phyloP scores from a whole-genome alignment of 768 basidiomycete genomes.

The Mrakia frigida region DNA sequence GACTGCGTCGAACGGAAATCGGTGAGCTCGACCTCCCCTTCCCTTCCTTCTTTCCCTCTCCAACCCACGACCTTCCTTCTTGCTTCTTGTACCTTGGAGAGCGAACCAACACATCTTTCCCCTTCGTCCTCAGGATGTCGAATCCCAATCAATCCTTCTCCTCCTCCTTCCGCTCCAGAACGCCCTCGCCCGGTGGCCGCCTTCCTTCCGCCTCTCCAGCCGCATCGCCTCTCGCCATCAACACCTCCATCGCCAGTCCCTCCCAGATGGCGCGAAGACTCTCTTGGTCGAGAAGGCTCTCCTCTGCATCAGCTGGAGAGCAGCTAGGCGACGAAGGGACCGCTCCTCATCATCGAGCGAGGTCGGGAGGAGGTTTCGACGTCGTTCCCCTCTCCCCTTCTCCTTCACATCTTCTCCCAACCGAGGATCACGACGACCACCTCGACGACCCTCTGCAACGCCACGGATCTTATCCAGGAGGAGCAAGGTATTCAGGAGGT shows the following conservation, averaged over 20 bases:
- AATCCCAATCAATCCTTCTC: background rate
- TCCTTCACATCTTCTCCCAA: background rate
- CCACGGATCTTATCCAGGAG: background rate
- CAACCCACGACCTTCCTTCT: background rate
- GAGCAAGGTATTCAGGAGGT: background rate
- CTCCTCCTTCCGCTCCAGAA: background rate
- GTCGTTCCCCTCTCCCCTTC: slow-evolving; percentile 3
- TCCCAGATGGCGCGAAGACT: slow-evolving; percentile 7
- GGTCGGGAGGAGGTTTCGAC: background rate
- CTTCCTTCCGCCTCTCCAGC: background rate
- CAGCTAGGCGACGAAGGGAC: background rate
- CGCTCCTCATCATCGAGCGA: background rate
- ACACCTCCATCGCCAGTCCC: background rate
- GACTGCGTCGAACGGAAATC: background rate
- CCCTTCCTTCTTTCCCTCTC: background rate
- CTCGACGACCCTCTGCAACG: background rate
- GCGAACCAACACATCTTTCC: background rate
- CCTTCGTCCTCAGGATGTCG: background rate
- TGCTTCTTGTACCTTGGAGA: background rate
- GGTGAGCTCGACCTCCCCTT: background rate
- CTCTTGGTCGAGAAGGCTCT: background rate
- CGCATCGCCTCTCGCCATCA: background rate
- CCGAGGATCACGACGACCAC: background rate
- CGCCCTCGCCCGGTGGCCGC: background rate
- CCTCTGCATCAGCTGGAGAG: background rate